phyloP scores from a whole-genome alignment of 768 basidiomycete genomes.

The Mycena indigotica region DNA sequence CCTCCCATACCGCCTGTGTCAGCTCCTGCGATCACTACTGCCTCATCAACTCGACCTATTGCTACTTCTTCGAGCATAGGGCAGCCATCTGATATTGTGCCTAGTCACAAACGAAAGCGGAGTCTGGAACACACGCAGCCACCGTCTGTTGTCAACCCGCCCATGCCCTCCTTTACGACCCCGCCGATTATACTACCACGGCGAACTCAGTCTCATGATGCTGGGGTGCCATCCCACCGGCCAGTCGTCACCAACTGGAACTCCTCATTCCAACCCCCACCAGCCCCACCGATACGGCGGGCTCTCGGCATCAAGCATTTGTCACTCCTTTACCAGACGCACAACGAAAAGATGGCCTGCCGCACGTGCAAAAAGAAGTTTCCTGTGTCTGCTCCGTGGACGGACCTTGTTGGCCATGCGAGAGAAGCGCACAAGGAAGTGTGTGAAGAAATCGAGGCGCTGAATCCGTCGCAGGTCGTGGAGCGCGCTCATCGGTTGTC shows the following conservation, averaged over 20 bases:
- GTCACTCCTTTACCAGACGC: constrained; percentile 18
- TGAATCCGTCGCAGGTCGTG: constrained; percentile 35
- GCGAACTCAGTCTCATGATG: neutral
- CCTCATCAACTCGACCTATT: neutral
- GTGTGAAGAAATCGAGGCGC: constrained; percentile 34
- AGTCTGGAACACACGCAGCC: neutral
- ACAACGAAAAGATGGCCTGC: constrained; percentile 6
- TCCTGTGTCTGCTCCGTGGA: constrained; percentile 30
- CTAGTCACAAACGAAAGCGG: constrained; percentile 2
- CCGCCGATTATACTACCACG: neutral
- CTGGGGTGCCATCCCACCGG: too few species aligned
- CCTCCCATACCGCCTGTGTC: too few species aligned
- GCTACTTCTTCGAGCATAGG: too few species aligned
- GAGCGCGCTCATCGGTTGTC: constrained; percentile 32
- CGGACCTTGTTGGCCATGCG: constrained; percentile 36
- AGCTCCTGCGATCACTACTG: neutral
- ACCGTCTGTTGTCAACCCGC: too few species aligned
- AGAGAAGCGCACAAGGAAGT: constrained; percentile 32
- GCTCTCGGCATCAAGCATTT: constrained; percentile 19
- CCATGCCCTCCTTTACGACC: neutral
- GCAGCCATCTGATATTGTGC: too few species aligned
- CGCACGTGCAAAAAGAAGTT: constrained; percentile 24
- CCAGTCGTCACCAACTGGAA: neutral
- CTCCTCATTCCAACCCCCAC: neutral
- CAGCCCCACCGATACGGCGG: neutral